Evolutionary conservation across 257 asterid species (phyloP), one percentile per base, ranked within the genome.

Genomic region (Nicotiana knightiana): DNA sequence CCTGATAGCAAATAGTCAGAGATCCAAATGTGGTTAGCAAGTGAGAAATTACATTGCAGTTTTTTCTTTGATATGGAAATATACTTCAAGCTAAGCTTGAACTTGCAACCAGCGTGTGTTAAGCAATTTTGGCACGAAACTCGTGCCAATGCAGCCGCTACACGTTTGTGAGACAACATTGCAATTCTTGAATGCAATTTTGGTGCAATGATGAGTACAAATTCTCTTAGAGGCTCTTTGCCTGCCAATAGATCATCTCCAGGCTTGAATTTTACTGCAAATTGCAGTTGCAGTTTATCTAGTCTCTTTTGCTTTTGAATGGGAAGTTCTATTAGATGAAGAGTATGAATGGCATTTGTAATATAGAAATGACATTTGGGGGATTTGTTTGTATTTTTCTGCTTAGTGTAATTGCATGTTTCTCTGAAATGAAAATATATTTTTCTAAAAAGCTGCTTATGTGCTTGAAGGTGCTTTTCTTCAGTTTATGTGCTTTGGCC

Each of bases 1-100:
- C 79, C 39, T 12, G 62, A 73, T 73, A 73, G 79, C 61, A 26
- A 26, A 28, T 59, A 73, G 79, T 46, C 37, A 48, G 43, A 71
- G 78, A 73, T 73, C 62, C 62, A 73, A 73, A 51, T 73, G 62
- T 73, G 62, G 79, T 73, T 73, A 6, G 26, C 62, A 73, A 73
- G 28, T 48, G 62, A 73, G 62, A 48, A 48, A 48, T 37, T 46
- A 26, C 62, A 48, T 48, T 73, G 79, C 79, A 46, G 0, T 73
- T 26, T 73, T 48, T 73, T 13, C 26, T 46, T 73, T 73, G 79
- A 73, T 48, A 7, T 6, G 62, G 79, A 6, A 73, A 13, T 73
- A 73, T 65, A 28, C 57, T 46, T 73, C 62, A 73, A 73, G 43
- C 43, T 48, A 33, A 48, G 79, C 39, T 15, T 13, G 43, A 73